Evolutionary conservation across 306 rosid species (phyloP).

Genomic region (Dryas alaskensis): DNA sequence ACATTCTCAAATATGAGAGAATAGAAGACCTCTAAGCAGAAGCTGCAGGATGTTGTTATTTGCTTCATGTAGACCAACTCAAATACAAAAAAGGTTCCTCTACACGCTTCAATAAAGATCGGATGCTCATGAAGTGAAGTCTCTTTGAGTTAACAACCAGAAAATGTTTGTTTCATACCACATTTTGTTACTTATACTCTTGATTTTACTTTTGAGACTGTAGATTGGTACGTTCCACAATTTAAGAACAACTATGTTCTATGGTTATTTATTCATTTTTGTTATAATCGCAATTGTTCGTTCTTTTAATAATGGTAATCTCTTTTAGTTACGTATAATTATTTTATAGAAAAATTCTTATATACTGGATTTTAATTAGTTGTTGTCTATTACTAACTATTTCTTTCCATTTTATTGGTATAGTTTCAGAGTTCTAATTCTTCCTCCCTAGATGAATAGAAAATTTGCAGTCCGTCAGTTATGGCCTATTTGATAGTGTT

Average conservation of each 20-base stretch:
- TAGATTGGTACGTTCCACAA: not conserved
- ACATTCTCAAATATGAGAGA: slow-evolving; percentile 15
- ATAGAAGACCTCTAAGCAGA: slow-evolving; percentile 3
- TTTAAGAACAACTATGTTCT: not conserved
- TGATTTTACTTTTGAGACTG: not conserved
- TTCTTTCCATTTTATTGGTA: too few relatives aligned
- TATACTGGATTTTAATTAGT: too few relatives aligned
- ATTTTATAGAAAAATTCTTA: too few relatives aligned
- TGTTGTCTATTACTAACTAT: too few relatives aligned
- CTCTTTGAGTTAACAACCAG: not conserved
- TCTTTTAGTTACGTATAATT: too few relatives aligned
- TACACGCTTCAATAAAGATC: not conserved
- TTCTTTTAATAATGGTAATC: not conserved
- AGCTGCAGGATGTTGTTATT: not conserved
- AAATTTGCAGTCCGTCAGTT: too few relatives aligned
- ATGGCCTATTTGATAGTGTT: too few relatives aligned
- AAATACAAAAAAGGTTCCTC: not conserved
- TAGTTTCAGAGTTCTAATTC: too few relatives aligned
- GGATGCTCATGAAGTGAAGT: not conserved
- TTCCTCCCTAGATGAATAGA: too few relatives aligned
- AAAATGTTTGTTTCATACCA: not conserved
- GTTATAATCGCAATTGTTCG: not conserved
- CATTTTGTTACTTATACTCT: not conserved
- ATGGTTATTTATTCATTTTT: not conserved
- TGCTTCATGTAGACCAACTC: not conserved